These are phyloP conservation scores for Avena sativa DNA, from an alignment of 176 grass and related monocot species.

Conservation along the genomic window DNA sequence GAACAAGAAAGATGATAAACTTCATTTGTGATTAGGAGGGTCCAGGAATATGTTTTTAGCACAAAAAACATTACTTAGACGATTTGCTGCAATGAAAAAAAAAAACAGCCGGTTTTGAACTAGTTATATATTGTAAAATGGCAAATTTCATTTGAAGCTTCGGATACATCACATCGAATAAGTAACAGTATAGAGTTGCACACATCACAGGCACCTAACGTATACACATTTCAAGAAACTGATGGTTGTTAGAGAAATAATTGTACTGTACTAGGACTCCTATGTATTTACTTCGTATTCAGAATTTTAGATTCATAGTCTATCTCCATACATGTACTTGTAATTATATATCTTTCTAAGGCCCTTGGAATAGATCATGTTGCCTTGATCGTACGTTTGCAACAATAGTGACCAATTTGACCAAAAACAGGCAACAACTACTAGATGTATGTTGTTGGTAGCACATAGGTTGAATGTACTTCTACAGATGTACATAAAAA, in stretches of 20 bases:
- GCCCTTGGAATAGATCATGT: conserved; percentile 11
- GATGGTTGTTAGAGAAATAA: not conserved
- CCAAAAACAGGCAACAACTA: not conserved
- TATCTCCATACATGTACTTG: conserved; percentile 14
- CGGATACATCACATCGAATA: not conserved
- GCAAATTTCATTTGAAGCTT: conserved; percentile 24
- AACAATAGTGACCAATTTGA: conserved; percentile 1
- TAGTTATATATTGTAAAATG: not conserved
- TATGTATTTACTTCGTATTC: not conserved
- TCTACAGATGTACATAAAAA: conserved; percentile 22
- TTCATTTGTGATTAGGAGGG: not conserved
- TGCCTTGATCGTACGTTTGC: not conserved
- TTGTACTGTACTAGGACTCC: not conserved
- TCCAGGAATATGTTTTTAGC: not conserved
- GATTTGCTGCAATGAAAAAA: not conserved
- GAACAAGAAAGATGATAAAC: not conserved
- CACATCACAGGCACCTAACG: not conserved
- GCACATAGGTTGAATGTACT: not conserved
- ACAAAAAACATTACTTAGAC: not conserved
- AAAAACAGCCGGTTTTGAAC: not conserved
- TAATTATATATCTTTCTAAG: conserved; percentile 11
- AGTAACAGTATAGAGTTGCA: conserved; percentile 2
- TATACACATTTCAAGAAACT: not conserved
- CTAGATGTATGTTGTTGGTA: not conserved
- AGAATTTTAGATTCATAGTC: not conserved